Evolutionary conservation across 2,329 filamentous ascomycete genomes (phyloP), one percentile per base, ranked within the genome.

Genomic region (Diaporthe sp.): DNA sequence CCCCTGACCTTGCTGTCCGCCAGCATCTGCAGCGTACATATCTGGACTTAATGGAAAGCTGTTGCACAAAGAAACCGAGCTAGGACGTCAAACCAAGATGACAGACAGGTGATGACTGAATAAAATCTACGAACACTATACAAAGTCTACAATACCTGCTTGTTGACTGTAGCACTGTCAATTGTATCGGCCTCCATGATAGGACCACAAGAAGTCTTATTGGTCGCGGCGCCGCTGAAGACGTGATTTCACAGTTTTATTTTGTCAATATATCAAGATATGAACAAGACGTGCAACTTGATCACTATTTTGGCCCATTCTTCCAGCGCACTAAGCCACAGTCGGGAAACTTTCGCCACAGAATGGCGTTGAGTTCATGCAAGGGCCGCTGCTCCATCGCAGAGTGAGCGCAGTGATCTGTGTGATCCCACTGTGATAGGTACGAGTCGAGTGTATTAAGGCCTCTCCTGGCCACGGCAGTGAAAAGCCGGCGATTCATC

Each of bases 331-430:
- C 17, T 13, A 67, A 19, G 19, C 61, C 61, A 12, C 61, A 67
- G 19, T 67, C 61, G 5, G 61, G 44, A 4, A 67, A 67, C 19
- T 67, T 67, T 2, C 61, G 28, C 61, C 19, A 37, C 2, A 67
- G 61, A 15, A 49, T 67, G 2, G 61, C 61, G 17, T 67, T 67
- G 17, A 67, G 9, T 34, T 67, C 61, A 17, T 67, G 61, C 42
- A 34, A 2, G 17, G 44, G 61, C 17, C 44, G 61, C 42, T 67
- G 61, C 28, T 67, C 61, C 61, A 67, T 67, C 6, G 61, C 61
- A 34, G 61, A 67, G 44, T 67, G 61, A n/a, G 61, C 61, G 19
- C 61, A 49, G 17, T 67, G 61, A 67, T 67, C 61, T 4, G 25
- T 67, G 17, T 49, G 61, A n/a, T 37, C 61, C 42, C 61, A 49